Evolutionary conservation across 2,329 filamentous ascomycete species (phyloP), one percentile per base, ranked within the genome.

Genomic region (Colletotrichum truncatum): DNA sequence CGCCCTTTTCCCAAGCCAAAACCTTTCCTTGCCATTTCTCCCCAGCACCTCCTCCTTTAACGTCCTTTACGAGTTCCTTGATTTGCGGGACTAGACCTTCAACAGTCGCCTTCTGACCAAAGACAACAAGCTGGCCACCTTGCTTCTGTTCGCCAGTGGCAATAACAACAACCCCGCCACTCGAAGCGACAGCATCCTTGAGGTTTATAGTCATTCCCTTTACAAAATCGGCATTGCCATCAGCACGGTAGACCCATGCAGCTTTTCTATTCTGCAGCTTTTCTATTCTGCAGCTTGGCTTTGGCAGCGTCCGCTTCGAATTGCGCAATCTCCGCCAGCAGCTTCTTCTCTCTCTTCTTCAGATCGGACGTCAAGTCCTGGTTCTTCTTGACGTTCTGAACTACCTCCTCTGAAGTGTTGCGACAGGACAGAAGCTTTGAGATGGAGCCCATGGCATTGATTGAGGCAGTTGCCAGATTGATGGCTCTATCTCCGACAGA

Each of bases 11-110:
- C 74, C 74, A 76, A 4, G 70, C 67, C 2, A 58, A 46, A 0
- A 76, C 74, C 28, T 76, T 76, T 1, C 74, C 74, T 21, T 76
- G 74, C 74, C 74, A 76, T 49, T 73, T 76, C 1, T 71, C 73
- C 0, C 71, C 70, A 1, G 68, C 68, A 4, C 74, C 74, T 0
- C 74, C 74, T 0, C 74, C 74, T 39, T 73, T 76, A 23, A 76
- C 66, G 2, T 70, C 70, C 11, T 64, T 64, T 1, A 73, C 32
- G 1, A 64, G 45, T 0, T 59, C 59, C 21, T 73, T 71, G 8
- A 70, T 59, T 8, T 65, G 71, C 0, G 58, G 12, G 0, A 63
- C 69, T 46, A 73, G 60, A 0, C 14, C 49, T 2, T 71, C 71
- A 1, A 76, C 72, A 0, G 65, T 63, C 0, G 68, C 48, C 4